Base-by-base conservation (phyloP, 148 eudicot genomes). In the Chenopodium quinoa region DNA sequence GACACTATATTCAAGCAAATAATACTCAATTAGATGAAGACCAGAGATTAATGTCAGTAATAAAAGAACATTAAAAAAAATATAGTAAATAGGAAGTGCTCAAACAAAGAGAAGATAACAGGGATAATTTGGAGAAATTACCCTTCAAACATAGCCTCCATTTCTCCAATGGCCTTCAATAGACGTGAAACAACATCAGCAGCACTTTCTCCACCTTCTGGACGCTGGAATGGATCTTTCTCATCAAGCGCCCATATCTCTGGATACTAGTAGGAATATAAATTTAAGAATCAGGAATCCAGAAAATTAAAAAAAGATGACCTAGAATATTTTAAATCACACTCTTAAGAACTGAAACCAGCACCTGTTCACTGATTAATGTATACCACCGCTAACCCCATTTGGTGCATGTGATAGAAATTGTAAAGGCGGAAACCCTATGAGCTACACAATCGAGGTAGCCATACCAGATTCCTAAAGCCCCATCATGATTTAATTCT, bases 191-290 rank as follows among this genome's bases (percentile, higher is more conserved):
- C 99, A 82, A 95, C 99, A 87, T 95, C 95, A 9, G 92, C 91
- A 73, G 88, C 99, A 87, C 99, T 93, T 91, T 95, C 99, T 68
- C 99, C 99, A 67, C 99, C 97, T 89, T 90, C 93, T 34, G 97
- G 95, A 85, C 56, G 84, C 88, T 84, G 82, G 73, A 95, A 92
- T 44, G 99, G 97, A 84, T 92, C 90, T 75, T 88, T 91, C 89
- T 86, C 93, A 75, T 95, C 99, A 54, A 90, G 85, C 73, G 89
- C 95, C 99, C 99, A 95, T 84, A 95, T 93, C 68, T 92, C 98
- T 34, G 88, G 68, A 80, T 95, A 95, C 99, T 95, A 83, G 47
- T 46, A 79, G 76, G 76, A 16, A 72, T 37, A 70, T 29, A 72
- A 29, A 67, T 75, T 22, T 78, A 64, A 27, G 47, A 14, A 32